These are phyloP conservation scores for Colletotrichum melonis DNA, from an alignment of 2,329 filamentous ascomycete genomes.

Conservation along the genomic window DNA sequence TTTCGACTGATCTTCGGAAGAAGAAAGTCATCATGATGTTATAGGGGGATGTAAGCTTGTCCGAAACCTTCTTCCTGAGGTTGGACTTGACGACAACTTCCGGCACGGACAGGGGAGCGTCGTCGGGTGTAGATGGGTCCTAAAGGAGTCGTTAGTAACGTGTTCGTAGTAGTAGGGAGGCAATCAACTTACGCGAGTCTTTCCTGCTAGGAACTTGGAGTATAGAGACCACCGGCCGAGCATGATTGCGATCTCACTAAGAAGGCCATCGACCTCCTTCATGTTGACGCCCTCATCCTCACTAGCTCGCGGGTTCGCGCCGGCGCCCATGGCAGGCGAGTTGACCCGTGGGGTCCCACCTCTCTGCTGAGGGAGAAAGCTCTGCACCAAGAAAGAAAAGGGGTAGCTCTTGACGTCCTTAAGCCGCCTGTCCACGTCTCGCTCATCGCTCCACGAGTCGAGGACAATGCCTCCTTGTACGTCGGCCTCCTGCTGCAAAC, in stretches of 20 bases:
- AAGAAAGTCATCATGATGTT: conserved; percentile 96
- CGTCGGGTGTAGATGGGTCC: conserved; percentile 63
- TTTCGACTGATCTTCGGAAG: conserved; percentile 95
- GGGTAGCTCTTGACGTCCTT: conserved; percentile 98
- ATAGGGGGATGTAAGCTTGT: conserved; percentile 82
- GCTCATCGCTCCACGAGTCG: conserved; percentile 95
- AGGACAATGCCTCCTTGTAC: conserved; percentile 95
- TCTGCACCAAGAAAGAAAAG: conserved; percentile 96
- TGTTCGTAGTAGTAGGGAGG: background rate
- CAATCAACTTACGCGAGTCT: conserved; percentile 75
- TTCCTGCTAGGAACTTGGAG: conserved; percentile 86
- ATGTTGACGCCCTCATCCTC: conserved; percentile 96
- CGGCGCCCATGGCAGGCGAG: conserved; percentile 76
- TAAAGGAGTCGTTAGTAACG: conserved; percentile 48
- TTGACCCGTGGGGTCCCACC: conserved; percentile 74
- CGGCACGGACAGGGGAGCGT: conserved; percentile 73
- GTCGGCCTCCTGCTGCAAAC: conserved; percentile 93
- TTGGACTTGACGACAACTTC: conserved; percentile 82
- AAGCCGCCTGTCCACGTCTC: conserved; percentile 83
- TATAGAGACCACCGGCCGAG: conserved; percentile 94
- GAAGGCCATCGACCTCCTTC: conserved; percentile 90
- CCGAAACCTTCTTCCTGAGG: conserved; percentile 80
- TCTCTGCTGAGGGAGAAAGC: conserved; percentile 82
- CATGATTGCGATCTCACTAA: conserved; percentile 93
- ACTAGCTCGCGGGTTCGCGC: conserved; percentile 67